phyloP scores from a whole-genome alignment of 2,329 filamentous ascomycete species.

The Botrytis tulipae region DNA sequence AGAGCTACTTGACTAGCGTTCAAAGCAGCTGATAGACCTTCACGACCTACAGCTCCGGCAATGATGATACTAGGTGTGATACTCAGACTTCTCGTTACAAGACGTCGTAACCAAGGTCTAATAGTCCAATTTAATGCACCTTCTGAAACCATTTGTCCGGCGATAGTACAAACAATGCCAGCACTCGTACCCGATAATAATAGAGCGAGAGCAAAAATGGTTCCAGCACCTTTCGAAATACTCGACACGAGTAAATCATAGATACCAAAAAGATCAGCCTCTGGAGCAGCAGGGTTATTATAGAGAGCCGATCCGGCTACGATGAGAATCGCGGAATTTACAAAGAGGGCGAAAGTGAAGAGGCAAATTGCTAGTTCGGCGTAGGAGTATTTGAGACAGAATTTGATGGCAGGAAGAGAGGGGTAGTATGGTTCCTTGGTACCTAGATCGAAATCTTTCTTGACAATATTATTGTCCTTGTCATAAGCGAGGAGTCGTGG shows the following conservation, averaged over 20 bases:
- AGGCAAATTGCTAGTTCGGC: slow-evolving; percentile 69
- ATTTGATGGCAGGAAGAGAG: slow-evolving; percentile 68
- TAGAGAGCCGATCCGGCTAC: slow-evolving; percentile 77
- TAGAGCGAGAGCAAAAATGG: slow-evolving; percentile 79
- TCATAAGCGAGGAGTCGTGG: slow-evolving; percentile 65
- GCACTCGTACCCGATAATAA: slow-evolving; percentile 78
- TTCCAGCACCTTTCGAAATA: slow-evolving; percentile 73
- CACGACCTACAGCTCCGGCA: slow-evolving; percentile 70
- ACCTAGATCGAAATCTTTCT: slow-evolving; percentile 34
- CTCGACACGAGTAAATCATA: slow-evolving; percentile 65
- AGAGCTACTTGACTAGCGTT: slow-evolving; percentile 77
- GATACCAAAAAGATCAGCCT: slow-evolving; percentile 81
- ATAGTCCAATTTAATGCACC: slow-evolving; percentile 75
- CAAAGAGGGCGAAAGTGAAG: slow-evolving; percentile 80
- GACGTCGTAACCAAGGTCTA: slow-evolving; percentile 73
- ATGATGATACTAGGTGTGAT: slow-evolving; percentile 83
- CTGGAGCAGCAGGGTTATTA: slow-evolving; percentile 51
- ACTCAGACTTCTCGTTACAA: slow-evolving; percentile 75
- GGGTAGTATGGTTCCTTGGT: slow-evolving; percentile 63
- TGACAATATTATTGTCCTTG: slow-evolving; percentile 50
- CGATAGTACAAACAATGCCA: slow-evolving; percentile 84
- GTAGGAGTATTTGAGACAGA: slow-evolving; percentile 72
- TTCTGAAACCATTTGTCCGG: slow-evolving; percentile 85
- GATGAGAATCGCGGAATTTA: slow-evolving; percentile 80
- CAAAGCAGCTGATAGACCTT: slow-evolving; percentile 68